Evolutionary conservation across 2,329 filamentous ascomycete species (phyloP).

Genomic region (Leptosphaerulina australis): DNA sequence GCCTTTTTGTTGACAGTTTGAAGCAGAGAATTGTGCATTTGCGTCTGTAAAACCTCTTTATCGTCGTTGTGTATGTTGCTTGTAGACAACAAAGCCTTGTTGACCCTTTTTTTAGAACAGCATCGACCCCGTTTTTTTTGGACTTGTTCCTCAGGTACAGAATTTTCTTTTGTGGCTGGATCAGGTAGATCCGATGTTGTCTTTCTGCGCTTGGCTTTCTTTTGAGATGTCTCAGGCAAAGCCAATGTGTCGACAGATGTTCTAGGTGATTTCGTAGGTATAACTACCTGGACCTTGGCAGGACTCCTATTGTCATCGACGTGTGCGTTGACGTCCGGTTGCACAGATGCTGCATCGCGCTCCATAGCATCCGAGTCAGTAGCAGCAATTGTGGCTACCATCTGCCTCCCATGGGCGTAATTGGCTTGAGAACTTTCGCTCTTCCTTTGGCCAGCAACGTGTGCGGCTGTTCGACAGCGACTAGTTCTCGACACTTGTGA

Average conservation of each 20-base stretch:
- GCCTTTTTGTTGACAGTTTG: not conserved
- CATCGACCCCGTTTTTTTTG: constrained; percentile 42
- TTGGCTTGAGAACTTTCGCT: not conserved
- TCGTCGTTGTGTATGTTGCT: constrained; percentile 10
- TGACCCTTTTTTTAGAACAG: constrained; percentile 41
- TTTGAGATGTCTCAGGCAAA: constrained; percentile 1
- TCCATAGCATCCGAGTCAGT: not conserved
- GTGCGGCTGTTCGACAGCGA: not conserved
- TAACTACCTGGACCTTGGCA: constrained; percentile 33
- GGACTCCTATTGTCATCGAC: constrained; percentile 17
- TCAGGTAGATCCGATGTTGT: constrained; percentile 26
- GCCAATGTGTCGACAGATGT: constrained; percentile 4
- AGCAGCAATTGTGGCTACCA: not conserved
- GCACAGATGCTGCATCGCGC: not conserved
- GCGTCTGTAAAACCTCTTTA: not conserved
- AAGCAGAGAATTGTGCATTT: not conserved
- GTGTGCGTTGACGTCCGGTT: not conserved
- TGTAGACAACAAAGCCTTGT: constrained; percentile 2
- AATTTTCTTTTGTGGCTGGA: not conserved
- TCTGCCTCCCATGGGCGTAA: not conserved
- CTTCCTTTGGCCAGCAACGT: not conserved
- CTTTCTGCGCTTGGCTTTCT: constrained; percentile 34
- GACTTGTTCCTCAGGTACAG: constrained; percentile 2
- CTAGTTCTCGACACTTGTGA: not conserved
- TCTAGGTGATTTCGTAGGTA: constrained; percentile 23